A percentile compares a stretch with the other conserved stretches of the same genome.
Evolutionary conservation across 805 yeast species (phyloP).

Genomic region (Metschnikowia lunata): DNA sequence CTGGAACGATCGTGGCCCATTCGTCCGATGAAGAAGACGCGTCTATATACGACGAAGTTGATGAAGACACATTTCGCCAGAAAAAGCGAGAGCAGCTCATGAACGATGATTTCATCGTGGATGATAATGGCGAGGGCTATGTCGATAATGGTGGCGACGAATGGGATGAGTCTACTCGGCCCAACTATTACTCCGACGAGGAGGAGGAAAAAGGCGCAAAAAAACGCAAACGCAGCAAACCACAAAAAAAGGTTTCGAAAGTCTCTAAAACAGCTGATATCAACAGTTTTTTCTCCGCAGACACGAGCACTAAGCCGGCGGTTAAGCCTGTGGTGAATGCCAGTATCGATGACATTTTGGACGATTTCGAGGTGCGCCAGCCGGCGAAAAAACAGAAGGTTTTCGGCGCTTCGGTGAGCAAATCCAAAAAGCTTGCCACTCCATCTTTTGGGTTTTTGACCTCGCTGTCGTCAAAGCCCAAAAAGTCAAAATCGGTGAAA

Average conservation of each 20-base stretch:
- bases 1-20: conserved; percentile 44
- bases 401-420: conserved; percentile 16
- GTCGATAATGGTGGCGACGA: conserved; percentile 92
- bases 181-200: conserved; percentile 54
- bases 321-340: conserved; percentile 24
- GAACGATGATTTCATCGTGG: conserved; percentile 91
- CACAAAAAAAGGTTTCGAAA: conserved; percentile 32
- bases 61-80: conserved; percentile 70
- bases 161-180: conserved; percentile 59
- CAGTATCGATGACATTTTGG: conserved; percentile 18
- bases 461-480: conserved; percentile 18
- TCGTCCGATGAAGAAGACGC: conserved; percentile 42
- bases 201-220: conserved; percentile 35
- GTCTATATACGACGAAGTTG: conserved; percentile 82
- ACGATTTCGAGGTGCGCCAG: conserved; percentile 14
- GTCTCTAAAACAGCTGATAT: conserved; percentile 46
- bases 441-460: conserved; percentile 26
- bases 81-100: conserved; percentile 76
- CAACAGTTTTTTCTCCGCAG: conserved; percentile 46
- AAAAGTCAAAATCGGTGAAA: conserved; percentile 6
- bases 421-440: conserved; percentile 39
- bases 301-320: conserved; percentile 6
- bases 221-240: conserved; percentile 22
- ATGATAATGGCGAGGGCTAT: conserved; percentile 90
- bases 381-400: conserved; percentile 11